A percentile compares a stretch with the other conserved stretches of the same genome.
These are phyloP conservation scores for Paraleonurus japonicus DNA, from an alignment of 257 asterid genomes.

Conservation along the genomic window DNA sequence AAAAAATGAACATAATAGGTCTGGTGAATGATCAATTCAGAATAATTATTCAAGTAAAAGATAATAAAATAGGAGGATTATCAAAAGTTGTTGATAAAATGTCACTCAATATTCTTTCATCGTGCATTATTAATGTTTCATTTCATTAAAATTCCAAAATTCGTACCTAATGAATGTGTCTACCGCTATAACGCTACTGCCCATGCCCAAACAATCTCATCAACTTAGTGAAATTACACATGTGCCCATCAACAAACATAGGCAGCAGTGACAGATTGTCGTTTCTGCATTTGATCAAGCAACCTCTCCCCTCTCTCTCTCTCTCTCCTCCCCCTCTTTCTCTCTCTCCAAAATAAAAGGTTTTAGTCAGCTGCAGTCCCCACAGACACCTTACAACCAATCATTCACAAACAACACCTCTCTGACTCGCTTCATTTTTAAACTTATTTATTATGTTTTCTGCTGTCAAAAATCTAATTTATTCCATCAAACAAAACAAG, in stretches of 20 bases:
- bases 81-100: neutral
- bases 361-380: slow-evolving; percentile 44
- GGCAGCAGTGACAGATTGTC: slow-evolving; percentile 51
- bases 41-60: no score
- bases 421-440: neutral
- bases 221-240: slow-evolving; percentile 6
- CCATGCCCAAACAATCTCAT: neutral
- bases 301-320: slow-evolving; percentile 16
- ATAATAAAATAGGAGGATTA: no score
- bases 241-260: slow-evolving; percentile 25
- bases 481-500: slow-evolving; percentile 7
- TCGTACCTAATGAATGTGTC: neutral
- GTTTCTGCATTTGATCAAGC: slow-evolving; percentile 43
- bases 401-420: slow-evolving; percentile 39
- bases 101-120: neutral
- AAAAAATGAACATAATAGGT: no score
- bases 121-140: neutral
- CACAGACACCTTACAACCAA: slow-evolving; percentile 57
- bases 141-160: neutral
- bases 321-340: slow-evolving; percentile 15
- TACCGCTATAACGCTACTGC: neutral
- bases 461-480: slow-evolving; percentile 21
- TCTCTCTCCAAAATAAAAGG: slow-evolving; percentile 20
- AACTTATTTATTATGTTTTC: slow-evolving; percentile 17
- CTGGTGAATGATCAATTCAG: no score